Evolutionary conservation across 1,284 basidiomycete genomes (phyloP).

Genomic region (Jaminaea rosea): DNA sequence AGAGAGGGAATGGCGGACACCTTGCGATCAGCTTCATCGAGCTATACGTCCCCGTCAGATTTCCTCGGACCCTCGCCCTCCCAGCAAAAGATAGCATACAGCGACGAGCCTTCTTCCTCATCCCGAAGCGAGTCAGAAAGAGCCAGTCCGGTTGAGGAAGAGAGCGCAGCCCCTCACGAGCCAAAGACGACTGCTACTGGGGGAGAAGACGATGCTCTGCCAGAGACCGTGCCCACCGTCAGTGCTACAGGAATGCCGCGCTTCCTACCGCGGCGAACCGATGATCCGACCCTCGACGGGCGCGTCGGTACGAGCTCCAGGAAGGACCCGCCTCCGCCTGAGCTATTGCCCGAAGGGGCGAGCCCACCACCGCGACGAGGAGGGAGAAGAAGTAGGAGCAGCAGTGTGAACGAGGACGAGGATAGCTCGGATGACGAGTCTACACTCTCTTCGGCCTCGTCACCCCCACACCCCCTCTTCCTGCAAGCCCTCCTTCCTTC

Average conservation of each 20-base stretch:
- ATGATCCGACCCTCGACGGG: conserved; percentile 2
- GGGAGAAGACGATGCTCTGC: conserved; percentile 3
- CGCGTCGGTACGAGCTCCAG: background rate
- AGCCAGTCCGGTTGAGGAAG: background rate
- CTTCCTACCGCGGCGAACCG: conserved; percentile 21
- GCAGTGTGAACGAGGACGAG: background rate
- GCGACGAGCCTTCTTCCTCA: background rate
- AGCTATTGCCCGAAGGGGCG: conserved; percentile 1
- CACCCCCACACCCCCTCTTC: conserved; percentile 11
- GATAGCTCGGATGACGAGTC: background rate
- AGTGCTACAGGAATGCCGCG: conserved; percentile 33
- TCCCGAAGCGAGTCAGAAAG: background rate
- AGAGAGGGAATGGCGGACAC: background rate
- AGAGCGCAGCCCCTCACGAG: background rate
- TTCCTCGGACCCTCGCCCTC: background rate
- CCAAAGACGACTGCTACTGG: background rate
- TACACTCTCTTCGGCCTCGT: background rate
- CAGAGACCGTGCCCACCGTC: conserved; percentile 23
- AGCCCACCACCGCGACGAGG: background rate
- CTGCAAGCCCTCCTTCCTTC: conserved; percentile 30
- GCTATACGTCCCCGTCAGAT: background rate
- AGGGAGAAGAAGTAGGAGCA: too few relatives aligned
- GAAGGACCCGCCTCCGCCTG: background rate
- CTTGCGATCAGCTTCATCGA: background rate
- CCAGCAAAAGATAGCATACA: background rate